A percentile compares a stretch with the other conserved stretches of the same genome.
Conservation (phyloP, 2,329 filamentous ascomycete species). For the Colletotrichum karsti region DNA sequence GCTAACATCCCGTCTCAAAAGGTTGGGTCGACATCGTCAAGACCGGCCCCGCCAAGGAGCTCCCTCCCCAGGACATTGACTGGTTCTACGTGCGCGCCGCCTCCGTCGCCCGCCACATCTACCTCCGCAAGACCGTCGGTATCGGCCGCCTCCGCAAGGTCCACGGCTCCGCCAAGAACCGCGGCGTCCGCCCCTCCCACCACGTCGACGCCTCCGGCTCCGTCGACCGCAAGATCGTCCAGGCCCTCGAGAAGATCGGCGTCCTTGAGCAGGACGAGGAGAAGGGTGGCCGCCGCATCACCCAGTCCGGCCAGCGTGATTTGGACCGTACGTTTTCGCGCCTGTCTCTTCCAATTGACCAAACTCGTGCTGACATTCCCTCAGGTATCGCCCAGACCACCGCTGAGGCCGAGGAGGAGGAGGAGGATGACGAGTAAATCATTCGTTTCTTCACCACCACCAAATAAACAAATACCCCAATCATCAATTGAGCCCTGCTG, state of each 20-base stretch:
- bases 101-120: conserved; percentile 96
- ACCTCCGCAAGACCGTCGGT: conserved; percentile 99
- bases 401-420: conserved; percentile 75
- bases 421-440: conserved; percentile 72
- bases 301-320: conserved; percentile 97
- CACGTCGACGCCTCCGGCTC: conserved; percentile 95
- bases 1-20: conserved; percentile 45
- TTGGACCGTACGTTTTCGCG: conserved; percentile 75
- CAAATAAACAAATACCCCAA: background rate
- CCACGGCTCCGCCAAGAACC: conserved; percentile 97
- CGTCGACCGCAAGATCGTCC: conserved; percentile 97
- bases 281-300: conserved; percentile 98
- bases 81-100: conserved; percentile 95
- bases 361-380: background rate
- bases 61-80: conserved; percentile 97
- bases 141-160: conserved; percentile 97
- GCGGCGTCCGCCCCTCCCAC: conserved; percentile 87
- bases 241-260: conserved; percentile 99
- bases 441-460: too few species aligned
- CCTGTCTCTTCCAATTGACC: background rate
- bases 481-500: background rate
- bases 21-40: conserved; percentile 99
- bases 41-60: conserved; percentile 95
- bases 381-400: conserved; percentile 82
- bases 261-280: conserved; percentile 98